Conservation (phyloP, 441 rosid genomes). For the Adansonia gregorii region DNA sequence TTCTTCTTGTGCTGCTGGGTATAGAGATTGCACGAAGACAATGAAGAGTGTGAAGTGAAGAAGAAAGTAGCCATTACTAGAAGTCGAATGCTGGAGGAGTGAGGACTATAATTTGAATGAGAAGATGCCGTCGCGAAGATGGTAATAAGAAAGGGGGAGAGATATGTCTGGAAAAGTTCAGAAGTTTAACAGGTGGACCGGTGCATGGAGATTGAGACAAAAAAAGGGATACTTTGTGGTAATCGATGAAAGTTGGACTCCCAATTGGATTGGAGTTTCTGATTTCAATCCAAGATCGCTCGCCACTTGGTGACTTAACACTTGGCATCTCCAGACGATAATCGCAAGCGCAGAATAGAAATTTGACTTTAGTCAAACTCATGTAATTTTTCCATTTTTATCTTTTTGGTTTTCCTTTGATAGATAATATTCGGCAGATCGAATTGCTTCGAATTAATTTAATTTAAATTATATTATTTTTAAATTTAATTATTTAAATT, state of each 20-base stretch:
- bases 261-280: neutral
- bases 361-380: too few species aligned
- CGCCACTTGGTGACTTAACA: neutral
- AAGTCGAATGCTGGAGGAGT: neutral
- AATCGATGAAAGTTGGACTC: neutral
- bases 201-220: conserved; percentile 30
- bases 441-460: too few species aligned
- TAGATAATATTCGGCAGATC: too few species aligned
- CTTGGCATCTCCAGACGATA: neutral
- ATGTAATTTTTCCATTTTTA: too few species aligned
- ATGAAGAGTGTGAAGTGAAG: conserved; percentile 35
- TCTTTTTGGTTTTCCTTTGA: too few species aligned
- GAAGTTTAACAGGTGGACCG: conserved; percentile 58
- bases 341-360: neutral
- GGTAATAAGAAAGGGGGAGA: conserved; percentile 19
- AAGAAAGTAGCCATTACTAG: conserved; percentile 51
- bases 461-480: too few species aligned
- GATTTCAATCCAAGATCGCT: too few species aligned
- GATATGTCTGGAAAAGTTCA: conserved; percentile 62
- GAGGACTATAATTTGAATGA: too few species aligned
- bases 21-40: conserved; percentile 30
- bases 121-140: conserved; percentile 19
- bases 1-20: conserved; percentile 19
- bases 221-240: conserved; percentile 17
- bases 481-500: too few species aligned